These are phyloP conservation scores for Clarireedia paspali DNA, from an alignment of 2,329 filamentous ascomycete genomes.

Conservation along the genomic window DNA sequence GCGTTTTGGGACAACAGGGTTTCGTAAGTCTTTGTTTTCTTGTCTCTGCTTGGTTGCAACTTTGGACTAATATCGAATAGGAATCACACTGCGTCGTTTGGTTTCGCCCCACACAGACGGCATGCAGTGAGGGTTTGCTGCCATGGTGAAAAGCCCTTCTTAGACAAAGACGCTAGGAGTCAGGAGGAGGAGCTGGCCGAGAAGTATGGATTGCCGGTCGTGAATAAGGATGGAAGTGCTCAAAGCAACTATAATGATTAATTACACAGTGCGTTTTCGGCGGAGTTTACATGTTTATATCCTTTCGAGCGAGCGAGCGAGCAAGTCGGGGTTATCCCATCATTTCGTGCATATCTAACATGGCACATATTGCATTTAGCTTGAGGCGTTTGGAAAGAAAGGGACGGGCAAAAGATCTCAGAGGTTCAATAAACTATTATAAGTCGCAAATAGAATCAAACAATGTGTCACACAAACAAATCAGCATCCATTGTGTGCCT, in stretches of 20 bases:
- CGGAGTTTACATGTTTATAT: no score
- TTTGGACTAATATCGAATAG: slow-evolving; percentile 20
- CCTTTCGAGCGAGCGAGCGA: no score
- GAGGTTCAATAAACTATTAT: no score
- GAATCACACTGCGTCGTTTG: slow-evolving; percentile 49
- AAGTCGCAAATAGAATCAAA: no score
- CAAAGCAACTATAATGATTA: slow-evolving; percentile 51
- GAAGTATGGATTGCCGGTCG: slow-evolving; percentile 39
- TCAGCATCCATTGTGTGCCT: no score
- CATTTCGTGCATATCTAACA: no score
- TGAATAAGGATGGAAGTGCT: slow-evolving; percentile 48
- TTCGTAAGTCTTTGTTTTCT: slow-evolving; percentile 18
- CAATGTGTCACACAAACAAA: no score
- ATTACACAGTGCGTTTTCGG: neutral
- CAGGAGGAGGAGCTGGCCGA: slow-evolving; percentile 46
- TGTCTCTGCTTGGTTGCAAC: neutral
- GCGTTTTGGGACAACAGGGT: slow-evolving; percentile 62
- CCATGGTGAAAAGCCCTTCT: slow-evolving; percentile 27
- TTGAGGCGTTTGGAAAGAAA: no score
- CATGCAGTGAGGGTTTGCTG: slow-evolving; percentile 38
- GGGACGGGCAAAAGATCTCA: no score
- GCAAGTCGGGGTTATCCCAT: no score
- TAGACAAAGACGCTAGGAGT: slow-evolving; percentile 33
- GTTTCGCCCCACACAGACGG: slow-evolving; percentile 47
- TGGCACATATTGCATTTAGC: no score